Conservation (phyloP, 1,284 basidiomycete genomes). For the Microbotryomycetes sp. region DNA sequence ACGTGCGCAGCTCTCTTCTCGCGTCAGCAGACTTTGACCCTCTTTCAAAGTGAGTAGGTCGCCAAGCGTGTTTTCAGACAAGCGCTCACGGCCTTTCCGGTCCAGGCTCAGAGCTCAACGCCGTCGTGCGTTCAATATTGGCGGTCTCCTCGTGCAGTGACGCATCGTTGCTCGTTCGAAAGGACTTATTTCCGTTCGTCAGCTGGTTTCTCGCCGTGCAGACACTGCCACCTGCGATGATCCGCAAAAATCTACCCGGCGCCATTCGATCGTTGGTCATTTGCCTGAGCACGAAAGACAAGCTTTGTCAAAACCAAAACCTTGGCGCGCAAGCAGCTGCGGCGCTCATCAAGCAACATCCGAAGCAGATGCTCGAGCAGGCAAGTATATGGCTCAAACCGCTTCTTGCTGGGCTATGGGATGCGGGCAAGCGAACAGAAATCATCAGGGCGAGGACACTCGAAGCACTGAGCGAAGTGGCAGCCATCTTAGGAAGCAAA, state of each 20-base stretch:
- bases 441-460: conserved; percentile 6
- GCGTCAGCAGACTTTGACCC: not conserved
- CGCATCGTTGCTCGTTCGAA: conserved; percentile 8
- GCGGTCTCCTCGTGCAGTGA: not conserved
- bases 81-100: not conserved
- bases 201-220: conserved; percentile 19
- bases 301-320: conserved; percentile 13
- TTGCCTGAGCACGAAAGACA: conserved; percentile 9
- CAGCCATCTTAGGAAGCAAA: not conserved
- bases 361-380: not conserved
- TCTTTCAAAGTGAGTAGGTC: conserved; percentile 9
- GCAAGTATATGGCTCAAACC: conserved; percentile 11
- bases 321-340: conserved; percentile 10
- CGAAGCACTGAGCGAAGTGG: conserved; percentile 5
- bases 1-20: not conserved
- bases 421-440: conserved; percentile 1
- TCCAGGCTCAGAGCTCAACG: not conserved
- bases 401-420: conserved; percentile 16
- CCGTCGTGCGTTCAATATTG: not conserved
- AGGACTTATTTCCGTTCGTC: conserved; percentile 25
- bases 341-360: not conserved
- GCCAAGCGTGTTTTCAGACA: not conserved
- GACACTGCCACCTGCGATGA: not conserved
- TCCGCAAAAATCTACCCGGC: not conserved
- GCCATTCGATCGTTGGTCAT: not conserved